Conservation (phyloP, 2,329 filamentous ascomycete species). For the Pseudogymnoascus destructans region DNA sequence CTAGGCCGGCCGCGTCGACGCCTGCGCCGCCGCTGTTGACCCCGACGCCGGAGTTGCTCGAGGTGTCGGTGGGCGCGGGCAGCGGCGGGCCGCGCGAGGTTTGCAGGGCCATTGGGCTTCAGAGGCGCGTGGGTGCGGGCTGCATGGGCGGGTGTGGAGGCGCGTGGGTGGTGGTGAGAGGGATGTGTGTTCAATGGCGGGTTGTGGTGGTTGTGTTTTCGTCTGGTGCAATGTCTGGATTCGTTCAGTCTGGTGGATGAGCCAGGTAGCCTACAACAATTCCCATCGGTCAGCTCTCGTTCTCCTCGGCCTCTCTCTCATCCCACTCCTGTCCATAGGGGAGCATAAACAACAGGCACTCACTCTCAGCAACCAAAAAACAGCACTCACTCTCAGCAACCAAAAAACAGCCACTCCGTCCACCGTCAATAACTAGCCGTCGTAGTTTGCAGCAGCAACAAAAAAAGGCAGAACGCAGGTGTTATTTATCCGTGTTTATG, state of each 20-base stretch:
- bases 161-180: background rate
- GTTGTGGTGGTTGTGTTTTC: background rate
- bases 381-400: background rate
- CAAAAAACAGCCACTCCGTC: background rate
- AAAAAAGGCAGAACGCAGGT: background rate
- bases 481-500: background rate
- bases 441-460: background rate
- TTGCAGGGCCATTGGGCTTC: constrained; percentile 24
- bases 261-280: background rate
- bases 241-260: background rate
- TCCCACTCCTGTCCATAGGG: background rate
- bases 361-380: background rate
- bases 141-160: background rate
- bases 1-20: constrained; percentile 36
- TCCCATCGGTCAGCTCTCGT: background rate
- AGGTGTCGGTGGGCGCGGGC: constrained; percentile 65
- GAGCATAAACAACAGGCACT: background rate
- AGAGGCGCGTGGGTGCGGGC: background rate
- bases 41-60: constrained; percentile 30
- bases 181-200: background rate
- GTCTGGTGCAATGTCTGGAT: background rate
- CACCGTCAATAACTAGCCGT: background rate
- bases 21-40: constrained; percentile 39
- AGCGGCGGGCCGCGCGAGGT: constrained; percentile 47
- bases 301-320: background rate